Percentiles rank a stretch among this genome's conserved stretches.
These are phyloP conservation scores for Citrus cavaleriei DNA, from an alignment of 345 rosid genomes.

Conservation along the genomic window DNA sequence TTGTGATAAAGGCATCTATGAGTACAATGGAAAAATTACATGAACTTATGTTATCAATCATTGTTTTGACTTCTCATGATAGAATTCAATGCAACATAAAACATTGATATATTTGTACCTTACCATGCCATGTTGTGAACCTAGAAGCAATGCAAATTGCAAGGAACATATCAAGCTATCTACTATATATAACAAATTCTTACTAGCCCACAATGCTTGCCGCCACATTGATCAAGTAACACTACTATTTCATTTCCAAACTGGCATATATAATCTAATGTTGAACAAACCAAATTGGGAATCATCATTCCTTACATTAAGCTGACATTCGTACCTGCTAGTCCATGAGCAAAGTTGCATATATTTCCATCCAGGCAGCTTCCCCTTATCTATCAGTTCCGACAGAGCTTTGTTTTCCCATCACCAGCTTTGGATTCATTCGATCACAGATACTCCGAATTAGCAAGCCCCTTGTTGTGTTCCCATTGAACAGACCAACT, in stretches of 20 bases:
- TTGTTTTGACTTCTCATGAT: no score
- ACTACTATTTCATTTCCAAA: background rate
- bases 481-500: background rate
- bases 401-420: slow-evolving; percentile 17
- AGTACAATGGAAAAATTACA: no score
- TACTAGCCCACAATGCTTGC: background rate
- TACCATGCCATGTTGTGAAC: no score
- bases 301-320: background rate
- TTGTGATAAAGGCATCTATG: no score
- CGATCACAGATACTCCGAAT: background rate
- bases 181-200: no score
- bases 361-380: slow-evolving; percentile 16
- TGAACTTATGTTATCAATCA: no score
- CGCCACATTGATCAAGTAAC: background rate
- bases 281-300: background rate
- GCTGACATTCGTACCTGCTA: background rate
- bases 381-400: slow-evolving; percentile 13
- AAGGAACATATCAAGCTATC: no score
- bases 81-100: no score
- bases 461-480: background rate
- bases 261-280: background rate
- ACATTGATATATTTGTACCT: no score
- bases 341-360: slow-evolving; percentile 21
- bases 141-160: no score
- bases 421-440: background rate